Conservation (phyloP, 1,284 basidiomycete genomes). For the Blastosporella zonata region DNA sequence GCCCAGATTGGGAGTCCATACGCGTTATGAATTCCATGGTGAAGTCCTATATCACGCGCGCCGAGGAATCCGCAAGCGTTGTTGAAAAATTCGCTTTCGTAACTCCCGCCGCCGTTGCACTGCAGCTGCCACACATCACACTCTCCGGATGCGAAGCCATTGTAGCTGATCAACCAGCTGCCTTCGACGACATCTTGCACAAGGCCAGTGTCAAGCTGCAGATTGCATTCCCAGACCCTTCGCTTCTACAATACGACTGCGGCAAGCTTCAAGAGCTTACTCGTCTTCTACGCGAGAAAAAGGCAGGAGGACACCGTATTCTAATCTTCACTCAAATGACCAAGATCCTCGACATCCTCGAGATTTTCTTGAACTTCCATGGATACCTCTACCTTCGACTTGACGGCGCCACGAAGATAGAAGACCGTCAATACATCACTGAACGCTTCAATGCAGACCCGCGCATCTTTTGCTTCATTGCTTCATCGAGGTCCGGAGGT, state of each 20-base stretch:
- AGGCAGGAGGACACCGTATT: slow-evolving; percentile 84
- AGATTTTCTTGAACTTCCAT: slow-evolving; percentile 90
- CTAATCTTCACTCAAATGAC: slow-evolving; percentile 99
- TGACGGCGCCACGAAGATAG: slow-evolving; percentile 94
- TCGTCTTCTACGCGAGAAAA: slow-evolving; percentile 77
- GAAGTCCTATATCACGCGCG: slow-evolving; percentile 64
- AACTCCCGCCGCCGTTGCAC: slow-evolving; percentile 78
- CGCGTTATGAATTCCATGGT: slow-evolving; percentile 47
- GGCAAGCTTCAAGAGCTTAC: slow-evolving; percentile 91
- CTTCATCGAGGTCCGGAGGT: slow-evolving; percentile 90
- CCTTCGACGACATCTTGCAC: slow-evolving; percentile 72
- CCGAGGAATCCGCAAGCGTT: slow-evolving; percentile 49
- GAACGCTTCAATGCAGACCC: slow-evolving; percentile 95
- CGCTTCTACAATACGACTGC: slow-evolving; percentile 92
- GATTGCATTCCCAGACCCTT: slow-evolving; percentile 92
- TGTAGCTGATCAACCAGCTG: slow-evolving; percentile 33
- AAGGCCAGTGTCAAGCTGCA: slow-evolving; percentile 79
- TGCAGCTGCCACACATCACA: slow-evolving; percentile 66
- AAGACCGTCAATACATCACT: slow-evolving; percentile 93
- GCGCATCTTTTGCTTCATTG: slow-evolving; percentile 92
- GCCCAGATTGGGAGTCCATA: slow-evolving; percentile 41
- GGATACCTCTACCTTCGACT: slow-evolving; percentile 92
- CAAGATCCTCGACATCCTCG: slow-evolving; percentile 89
- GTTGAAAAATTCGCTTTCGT: slow-evolving; percentile 82
- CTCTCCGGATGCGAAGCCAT: slow-evolving; percentile 44